Base-by-base conservation (phyloP, 371 early-diverging fungal species). In the Fennellomyces sp. region DNA sequence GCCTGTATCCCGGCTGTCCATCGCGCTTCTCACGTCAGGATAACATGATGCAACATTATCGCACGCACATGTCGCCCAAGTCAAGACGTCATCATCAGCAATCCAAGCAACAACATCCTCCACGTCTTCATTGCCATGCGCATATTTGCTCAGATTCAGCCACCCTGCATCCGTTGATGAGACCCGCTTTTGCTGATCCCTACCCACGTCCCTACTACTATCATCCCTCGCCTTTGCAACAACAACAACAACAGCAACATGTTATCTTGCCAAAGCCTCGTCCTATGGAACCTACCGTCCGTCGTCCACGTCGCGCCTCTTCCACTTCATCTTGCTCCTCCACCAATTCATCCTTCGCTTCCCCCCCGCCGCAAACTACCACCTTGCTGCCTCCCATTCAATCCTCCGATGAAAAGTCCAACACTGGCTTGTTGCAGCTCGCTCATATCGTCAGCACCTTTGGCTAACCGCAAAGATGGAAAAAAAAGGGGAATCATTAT, bases 11-110 rank as follows among this genome's bases (percentile, higher is more conserved):
- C 8, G 86, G 84, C 0, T 96, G 97, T 64, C 76, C 84, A n/a
- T 90, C 90, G 56, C 79, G 81, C 30, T 95, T 96, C 75, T 91
- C 93, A 29, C 82, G 97, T 51, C 90, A 91, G 64, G 94, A 92
- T 69, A 91, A 92, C 58, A 94, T 92, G 92, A 89, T 91, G 88
- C 93, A 94, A 63, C 94, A 94, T 66, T 91, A 90, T 58, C 86
- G 90, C 2, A 91, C 91, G 31, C 93, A 91, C 61, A 69, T 85
- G 70, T 86, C 87, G 15, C 69, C 84, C 19, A 85, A 79, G 45
- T 39, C 39, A 39, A 39, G 12, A 39, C 12, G 50, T 5, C 58
- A 61, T 19, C 52, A 65, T 42, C 52, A 52, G 27, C 59, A 50
- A n/a, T 59, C 31, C 2, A 55, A 41, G 4, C 63, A 62, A 15